These are phyloP conservation scores for Tricholoma sp. DNA, from an alignment of 768 basidiomycete genomes.

Conservation along the genomic window DNA sequence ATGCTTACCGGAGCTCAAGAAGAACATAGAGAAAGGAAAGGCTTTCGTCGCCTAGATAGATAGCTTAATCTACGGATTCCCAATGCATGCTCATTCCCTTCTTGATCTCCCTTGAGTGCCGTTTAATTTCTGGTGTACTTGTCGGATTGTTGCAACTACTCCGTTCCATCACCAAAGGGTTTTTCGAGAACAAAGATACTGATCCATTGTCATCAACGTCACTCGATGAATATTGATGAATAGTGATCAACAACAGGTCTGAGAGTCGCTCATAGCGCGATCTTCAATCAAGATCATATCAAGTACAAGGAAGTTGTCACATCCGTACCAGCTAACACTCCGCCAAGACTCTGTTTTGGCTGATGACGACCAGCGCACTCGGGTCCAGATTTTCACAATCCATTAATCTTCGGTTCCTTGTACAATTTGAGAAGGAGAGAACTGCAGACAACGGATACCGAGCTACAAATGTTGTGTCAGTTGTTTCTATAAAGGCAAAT, in stretches of 20 bases:
- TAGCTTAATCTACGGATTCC: slow-evolving; percentile 1
- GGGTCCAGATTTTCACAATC: not conserved
- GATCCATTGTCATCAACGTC: too few species aligned
- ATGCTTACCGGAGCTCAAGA: slow-evolving; percentile 89
- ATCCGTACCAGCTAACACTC: too few species aligned
- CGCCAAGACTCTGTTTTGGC: too few species aligned
- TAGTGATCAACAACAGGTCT: too few species aligned
- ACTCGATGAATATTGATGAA: too few species aligned
- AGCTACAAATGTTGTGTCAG: slow-evolving; percentile 28
- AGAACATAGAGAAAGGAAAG: slow-evolving; percentile 97
- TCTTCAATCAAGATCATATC: too few species aligned
- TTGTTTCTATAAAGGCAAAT: not conserved
- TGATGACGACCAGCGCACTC: not conserved
- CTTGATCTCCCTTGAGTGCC: not conserved
- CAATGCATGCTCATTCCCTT: not conserved
- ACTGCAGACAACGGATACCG: slow-evolving; percentile 58
- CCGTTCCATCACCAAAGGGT: too few species aligned
- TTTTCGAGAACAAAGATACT: too few species aligned
- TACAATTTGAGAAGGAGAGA: slow-evolving; percentile 56
- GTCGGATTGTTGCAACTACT: too few species aligned
- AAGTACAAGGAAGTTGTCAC: too few species aligned
- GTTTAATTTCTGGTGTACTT: not conserved
- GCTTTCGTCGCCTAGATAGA: slow-evolving; percentile 50
- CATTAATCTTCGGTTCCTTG: slow-evolving; percentile 19
- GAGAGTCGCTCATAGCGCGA: too few species aligned